These are phyloP conservation scores for Acacia pycnantha DNA, from an alignment of 331 rosid genomes.

Conservation along the genomic window DNA sequence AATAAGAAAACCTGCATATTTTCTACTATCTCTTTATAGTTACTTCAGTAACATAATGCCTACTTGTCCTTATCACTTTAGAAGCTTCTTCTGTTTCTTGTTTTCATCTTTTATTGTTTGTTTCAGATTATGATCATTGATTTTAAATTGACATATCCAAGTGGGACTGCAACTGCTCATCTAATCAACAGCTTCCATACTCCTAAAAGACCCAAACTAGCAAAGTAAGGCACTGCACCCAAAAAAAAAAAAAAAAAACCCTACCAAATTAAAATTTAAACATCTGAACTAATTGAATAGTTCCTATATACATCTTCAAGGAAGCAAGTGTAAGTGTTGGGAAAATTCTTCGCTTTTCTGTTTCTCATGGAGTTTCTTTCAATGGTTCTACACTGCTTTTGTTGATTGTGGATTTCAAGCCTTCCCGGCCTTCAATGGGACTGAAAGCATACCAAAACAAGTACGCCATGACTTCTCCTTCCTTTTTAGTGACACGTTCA, in stretches of 20 bases:
- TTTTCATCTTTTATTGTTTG: conserved; percentile 14
- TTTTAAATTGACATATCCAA: conserved; percentile 78
- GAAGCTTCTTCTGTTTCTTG: neutral
- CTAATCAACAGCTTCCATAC: conserved; percentile 83
- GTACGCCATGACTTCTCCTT: conserved; percentile 31
- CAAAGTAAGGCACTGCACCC: conserved; percentile 43
- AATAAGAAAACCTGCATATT: neutral
- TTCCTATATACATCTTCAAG: conserved; percentile 35
- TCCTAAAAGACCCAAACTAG: conserved; percentile 74
- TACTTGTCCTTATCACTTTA: neutral
- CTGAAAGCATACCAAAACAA: conserved; percentile 49
- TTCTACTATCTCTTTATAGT: neutral
- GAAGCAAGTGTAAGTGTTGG: conserved; percentile 66
- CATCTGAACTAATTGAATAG: neutral
- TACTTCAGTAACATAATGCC: neutral
- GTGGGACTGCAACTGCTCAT: conserved; percentile 81
- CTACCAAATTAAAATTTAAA: neutral
- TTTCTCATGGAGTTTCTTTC: conserved; percentile 64
- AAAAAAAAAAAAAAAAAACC: neutral
- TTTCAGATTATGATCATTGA: conserved; percentile 67
- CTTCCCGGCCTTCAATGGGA: conserved; percentile 70
- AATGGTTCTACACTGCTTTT: conserved; percentile 67
- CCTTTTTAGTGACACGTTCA: conserved; percentile 3
- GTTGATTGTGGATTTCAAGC: conserved; percentile 51
- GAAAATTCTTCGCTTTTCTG: conserved; percentile 61